Evolutionary conservation across 768 basidiomycete genomes (phyloP), one percentile per base, ranked within the genome.

Genomic region (Naganishia onofrii): DNA sequence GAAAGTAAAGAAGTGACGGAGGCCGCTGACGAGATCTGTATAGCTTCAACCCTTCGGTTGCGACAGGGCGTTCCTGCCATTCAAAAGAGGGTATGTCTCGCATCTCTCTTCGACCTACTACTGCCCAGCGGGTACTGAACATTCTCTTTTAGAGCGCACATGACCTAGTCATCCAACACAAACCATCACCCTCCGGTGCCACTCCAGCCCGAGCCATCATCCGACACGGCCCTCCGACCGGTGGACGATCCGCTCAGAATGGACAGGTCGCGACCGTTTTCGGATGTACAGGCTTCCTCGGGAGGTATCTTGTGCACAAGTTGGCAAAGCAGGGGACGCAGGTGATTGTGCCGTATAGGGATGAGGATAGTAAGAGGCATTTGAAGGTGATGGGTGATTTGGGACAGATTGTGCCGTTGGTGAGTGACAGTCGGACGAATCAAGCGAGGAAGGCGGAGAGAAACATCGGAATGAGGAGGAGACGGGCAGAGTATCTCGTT

Each of bases 201-300:
- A 71, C 69, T 4, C 72, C 74, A 26, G 60, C 60, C n/a, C 64
- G 71, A 66, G 88, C 91, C 46, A 83, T 91, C 73, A 84, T 94
- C 76, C 86, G 88, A 6, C 84, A 87, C 73, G 94, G 93, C 23
- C 86, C 88, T 65, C 88, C 77, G 15, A 78, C 80, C 15, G 80
- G 80, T 13, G 81, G 81, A 89, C 65, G 93, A 89, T 71, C 91
- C 77, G 89, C 92, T 3, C 88, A 89, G 70, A 88, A 89, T 51
- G 96, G 95, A 2, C 93, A 94, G 82, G 87, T 89, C 44, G 95
- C 90, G 51, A 99, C 96, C 19, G 94, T 98, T 60, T 98, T 99
- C 84, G 96, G 96, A 28, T 90, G 89, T 79, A 96, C 94, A 3
- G 92, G 94, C 6, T 98, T 97, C 81, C 83, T 99, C 70, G 96